Evolutionary conservation across 2,329 filamentous ascomycete genomes (phyloP).

Genomic region (Hypoxylon sp.): DNA sequence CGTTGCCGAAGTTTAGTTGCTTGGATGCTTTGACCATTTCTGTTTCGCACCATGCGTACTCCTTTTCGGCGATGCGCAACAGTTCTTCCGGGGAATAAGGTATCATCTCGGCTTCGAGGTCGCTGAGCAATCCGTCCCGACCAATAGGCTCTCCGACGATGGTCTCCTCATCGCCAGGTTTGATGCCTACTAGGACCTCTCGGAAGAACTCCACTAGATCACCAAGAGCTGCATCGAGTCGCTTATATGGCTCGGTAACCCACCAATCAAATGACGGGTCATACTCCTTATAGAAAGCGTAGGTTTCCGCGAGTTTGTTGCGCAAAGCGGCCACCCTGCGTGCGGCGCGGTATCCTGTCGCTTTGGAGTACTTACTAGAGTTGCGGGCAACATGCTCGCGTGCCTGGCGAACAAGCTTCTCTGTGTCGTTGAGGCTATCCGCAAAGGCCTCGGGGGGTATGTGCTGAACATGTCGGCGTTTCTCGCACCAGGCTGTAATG

Average conservation of each 20-base stretch:
- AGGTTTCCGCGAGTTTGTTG: slow-evolving; percentile 55
- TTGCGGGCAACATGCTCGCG: slow-evolving; percentile 48
- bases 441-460: slow-evolving; percentile 56
- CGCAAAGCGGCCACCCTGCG: slow-evolving; percentile 53
- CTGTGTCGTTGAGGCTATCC: slow-evolving; percentile 50
- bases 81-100: slow-evolving; percentile 66
- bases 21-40: slow-evolving; percentile 62
- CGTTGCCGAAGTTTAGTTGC: slow-evolving; percentile 56
- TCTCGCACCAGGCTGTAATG: slow-evolving; percentile 57
- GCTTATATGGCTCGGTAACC: slow-evolving; percentile 56
- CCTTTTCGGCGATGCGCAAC: slow-evolving; percentile 57
- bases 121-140: slow-evolving; percentile 57
- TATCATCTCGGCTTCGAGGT: slow-evolving; percentile 65
- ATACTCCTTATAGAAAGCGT: slow-evolving; percentile 61
- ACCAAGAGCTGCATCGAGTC: slow-evolving; percentile 51
- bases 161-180: slow-evolving; percentile 53
- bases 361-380: slow-evolving; percentile 49
- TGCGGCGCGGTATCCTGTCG: slow-evolving; percentile 57
- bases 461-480: slow-evolving; percentile 54
- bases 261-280: slow-evolving; percentile 67
- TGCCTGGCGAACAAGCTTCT: slow-evolving; percentile 46
- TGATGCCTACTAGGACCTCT: slow-evolving; percentile 55
- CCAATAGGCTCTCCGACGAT: slow-evolving; percentile 68
- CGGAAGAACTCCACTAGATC: slow-evolving; percentile 49
- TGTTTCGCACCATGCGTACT: slow-evolving; percentile 63